These are phyloP conservation scores for Hortiboletus campestris DNA, from an alignment of 768 basidiomycete genomes.

Conservation along the genomic window DNA sequence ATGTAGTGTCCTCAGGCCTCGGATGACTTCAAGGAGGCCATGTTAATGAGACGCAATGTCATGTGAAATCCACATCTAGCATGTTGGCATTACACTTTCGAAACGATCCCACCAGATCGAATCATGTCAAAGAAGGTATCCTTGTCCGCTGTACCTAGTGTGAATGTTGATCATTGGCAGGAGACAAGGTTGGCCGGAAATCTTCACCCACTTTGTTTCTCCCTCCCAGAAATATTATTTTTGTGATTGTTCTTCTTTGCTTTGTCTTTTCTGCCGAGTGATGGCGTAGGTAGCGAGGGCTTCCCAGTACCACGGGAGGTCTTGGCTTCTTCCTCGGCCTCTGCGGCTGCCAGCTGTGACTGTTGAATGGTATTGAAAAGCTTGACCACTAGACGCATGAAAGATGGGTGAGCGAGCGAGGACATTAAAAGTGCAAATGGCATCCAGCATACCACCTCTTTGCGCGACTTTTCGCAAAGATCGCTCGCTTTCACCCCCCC, in stretches of 20 bases:
- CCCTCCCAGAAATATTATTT: slow-evolving; percentile 51
- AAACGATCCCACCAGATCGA: slow-evolving; percentile 75
- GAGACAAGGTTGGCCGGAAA: slow-evolving; percentile 3
- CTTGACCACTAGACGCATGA: slow-evolving; percentile 58
- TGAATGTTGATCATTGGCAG: slow-evolving; percentile 3
- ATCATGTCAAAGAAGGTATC: slow-evolving; percentile 84
- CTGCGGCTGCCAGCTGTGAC: slow-evolving; percentile 58
- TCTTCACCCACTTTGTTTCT: slow-evolving; percentile 52
- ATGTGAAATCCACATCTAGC: background rate
- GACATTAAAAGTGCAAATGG: background rate
- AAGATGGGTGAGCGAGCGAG: background rate
- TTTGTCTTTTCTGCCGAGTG: slow-evolving; percentile 48
- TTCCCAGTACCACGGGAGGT: slow-evolving; percentile 68
- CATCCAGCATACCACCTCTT: slow-evolving; percentile 60
- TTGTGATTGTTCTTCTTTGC: slow-evolving; percentile 51
- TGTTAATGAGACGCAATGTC: background rate
- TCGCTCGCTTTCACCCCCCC: slow-evolving; percentile 82
- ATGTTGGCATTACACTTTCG: slow-evolving; percentile 46
- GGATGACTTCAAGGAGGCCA: background rate
- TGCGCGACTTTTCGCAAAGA: slow-evolving; percentile 81
- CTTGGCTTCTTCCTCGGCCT: slow-evolving; percentile 57
- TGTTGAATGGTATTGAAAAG: slow-evolving; percentile 86
- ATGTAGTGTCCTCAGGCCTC: background rate
- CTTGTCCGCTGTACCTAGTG: slow-evolving; percentile 55
- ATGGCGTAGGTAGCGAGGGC: slow-evolving; percentile 66